These are phyloP conservation scores for Fusarium sp. DNA, from an alignment of 2,329 filamentous ascomycete species.

Conservation along the genomic window DNA sequence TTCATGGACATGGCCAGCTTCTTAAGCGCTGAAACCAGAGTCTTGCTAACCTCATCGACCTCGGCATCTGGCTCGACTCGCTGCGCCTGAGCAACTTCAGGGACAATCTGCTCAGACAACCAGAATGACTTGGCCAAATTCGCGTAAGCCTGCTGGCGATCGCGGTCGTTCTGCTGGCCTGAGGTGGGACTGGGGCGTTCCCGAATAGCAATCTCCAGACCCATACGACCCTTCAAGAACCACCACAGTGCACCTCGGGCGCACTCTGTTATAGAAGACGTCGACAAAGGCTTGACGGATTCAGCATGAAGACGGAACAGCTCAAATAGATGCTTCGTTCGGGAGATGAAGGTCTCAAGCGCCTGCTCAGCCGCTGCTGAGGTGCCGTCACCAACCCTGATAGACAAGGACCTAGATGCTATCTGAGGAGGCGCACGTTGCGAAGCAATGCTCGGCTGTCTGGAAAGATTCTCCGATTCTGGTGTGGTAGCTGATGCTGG, in stretches of 20 bases:
- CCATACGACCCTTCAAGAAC: constrained; percentile 86
- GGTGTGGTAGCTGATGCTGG: constrained; percentile 23
- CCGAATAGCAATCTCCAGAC: constrained; percentile 80
- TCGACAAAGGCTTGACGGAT: constrained; percentile 75
- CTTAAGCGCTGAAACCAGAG: constrained; percentile 75
- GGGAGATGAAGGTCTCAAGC: constrained; percentile 77
- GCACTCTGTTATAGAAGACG: constrained; percentile 77
- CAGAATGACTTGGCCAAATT: constrained; percentile 90
- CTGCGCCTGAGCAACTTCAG: constrained; percentile 64
- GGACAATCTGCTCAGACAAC: constrained; percentile 74
- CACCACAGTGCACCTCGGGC: constrained; percentile 86
- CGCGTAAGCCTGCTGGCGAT: constrained; percentile 83
- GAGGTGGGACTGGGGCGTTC: constrained; percentile 70
- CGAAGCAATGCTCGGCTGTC: constrained; percentile 44
- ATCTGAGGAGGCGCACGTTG: constrained; percentile 49
- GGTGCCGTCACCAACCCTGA: constrained; percentile 60
- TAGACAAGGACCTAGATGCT: constrained; percentile 53
- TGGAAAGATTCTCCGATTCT: constrained; percentile 42
- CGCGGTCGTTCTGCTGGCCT: constrained; percentile 67
- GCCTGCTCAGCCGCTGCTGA: constrained; percentile 74
- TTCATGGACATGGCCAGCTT: constrained; percentile 88
- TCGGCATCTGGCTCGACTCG: constrained; percentile 62
- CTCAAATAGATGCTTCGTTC: constrained; percentile 81
- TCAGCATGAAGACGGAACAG: constrained; percentile 86
- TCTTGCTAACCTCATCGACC: constrained; percentile 68